Evolutionary conservation across 208 protist genomes (phyloP).

Genomic region (Eutreptiella sp.): DNA sequence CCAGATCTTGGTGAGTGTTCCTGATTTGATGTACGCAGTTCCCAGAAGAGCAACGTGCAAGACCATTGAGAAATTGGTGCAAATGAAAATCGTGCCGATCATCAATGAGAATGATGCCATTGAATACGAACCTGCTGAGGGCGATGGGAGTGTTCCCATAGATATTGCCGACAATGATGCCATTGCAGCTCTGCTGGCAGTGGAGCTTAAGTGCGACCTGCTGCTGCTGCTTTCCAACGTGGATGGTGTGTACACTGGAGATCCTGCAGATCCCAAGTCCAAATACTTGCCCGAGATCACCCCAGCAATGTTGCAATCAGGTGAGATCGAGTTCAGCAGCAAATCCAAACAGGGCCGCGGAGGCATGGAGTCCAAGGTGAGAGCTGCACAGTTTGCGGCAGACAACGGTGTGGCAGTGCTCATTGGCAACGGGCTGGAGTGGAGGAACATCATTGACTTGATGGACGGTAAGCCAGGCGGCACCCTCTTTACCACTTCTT

Average conservation of each 20-base stretch:
- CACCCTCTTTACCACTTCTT: too few species aligned
- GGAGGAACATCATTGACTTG: too few species aligned
- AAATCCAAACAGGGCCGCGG: not conserved
- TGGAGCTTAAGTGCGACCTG: conserved; percentile 43
- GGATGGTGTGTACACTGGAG: conserved; percentile 44
- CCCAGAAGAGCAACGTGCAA: conserved; percentile 29
- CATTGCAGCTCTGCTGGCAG: conserved; percentile 48
- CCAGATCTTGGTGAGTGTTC: conserved; percentile 52
- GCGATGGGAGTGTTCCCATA: conserved; percentile 1
- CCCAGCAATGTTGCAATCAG: too few species aligned
- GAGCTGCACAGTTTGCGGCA: not conserved
- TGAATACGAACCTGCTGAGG: conserved; percentile 3
- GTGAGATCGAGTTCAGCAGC: not conserved
- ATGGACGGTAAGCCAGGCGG: too few species aligned
- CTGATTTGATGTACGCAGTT: conserved; percentile 42
- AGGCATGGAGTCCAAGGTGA: not conserved
- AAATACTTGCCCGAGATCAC: not conserved
- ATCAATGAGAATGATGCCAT: conserved; percentile 69
- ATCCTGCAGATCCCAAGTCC: conserved; percentile 32
- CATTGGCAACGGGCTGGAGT: too few species aligned
- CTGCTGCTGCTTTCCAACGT: conserved; percentile 58
- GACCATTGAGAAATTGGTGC: conserved; percentile 47
- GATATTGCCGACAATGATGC: conserved; percentile 49
- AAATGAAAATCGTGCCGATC: conserved; percentile 46
- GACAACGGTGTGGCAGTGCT: not conserved